Evolutionary conservation across 257 asterid genomes (phyloP), one percentile per base, ranked within the genome.

Genomic region (Agastache rugosa): DNA sequence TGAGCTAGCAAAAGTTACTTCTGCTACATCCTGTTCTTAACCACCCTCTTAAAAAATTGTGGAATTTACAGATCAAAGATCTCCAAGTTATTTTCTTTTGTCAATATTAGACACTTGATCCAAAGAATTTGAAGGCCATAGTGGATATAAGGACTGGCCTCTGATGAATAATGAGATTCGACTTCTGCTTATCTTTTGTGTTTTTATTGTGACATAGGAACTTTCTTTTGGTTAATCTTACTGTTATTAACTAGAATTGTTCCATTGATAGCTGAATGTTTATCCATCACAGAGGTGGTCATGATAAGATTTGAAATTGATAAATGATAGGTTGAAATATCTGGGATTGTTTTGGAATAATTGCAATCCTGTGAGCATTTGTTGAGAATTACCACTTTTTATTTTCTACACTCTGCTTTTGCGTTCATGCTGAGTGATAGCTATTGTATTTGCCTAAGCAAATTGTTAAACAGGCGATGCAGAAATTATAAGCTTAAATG

Each of bases 291-390:
- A 8, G 6, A 19, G 44, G 14, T 23, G 22, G 22, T 69, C 42
- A 35, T 69, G 39, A 39, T 29, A 11, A 16, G 16, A 14, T n/a
- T 48, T 50, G 19, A 2, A 11, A 50, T 29, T 22, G n/a, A 27
- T 47, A 67, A 51, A 31, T 34, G 53, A 35, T 53, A 51, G 74
- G 63, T 35, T 69, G 48, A 48, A 11, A 29, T 51, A 29, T 69
- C 27, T 47, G 72, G 22, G 16, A 11, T n/a, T 47, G 4, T 59
- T 29, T 67, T 54, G 9, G 3, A 53, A 15, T 25, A 14, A 25
- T 67, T 48, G 60, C 23, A 27, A 22, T 39, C 25, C 10, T 39
- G 55, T 45, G 59, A 58, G 44, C 45, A 8, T 60, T 1, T 60
- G 48, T 10, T 72, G n/a, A 48, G 51, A 31, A 22, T 60, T 58